phyloP scores from a whole-genome alignment of 176 grass and related monocot species.

The Oryza longistaminata region DNA sequence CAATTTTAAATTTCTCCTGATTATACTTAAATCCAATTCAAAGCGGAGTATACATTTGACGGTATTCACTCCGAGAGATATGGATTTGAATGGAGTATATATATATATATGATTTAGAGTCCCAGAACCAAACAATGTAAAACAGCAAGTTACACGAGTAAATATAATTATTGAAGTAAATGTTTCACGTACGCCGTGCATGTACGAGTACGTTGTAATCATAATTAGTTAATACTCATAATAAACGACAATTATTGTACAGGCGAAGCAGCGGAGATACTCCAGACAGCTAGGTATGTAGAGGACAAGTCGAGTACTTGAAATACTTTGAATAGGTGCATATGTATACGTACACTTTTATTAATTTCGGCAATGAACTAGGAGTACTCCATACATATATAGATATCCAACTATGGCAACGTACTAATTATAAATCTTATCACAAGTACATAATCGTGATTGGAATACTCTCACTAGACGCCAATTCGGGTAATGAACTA shows the following conservation, averaged over 20 bases:
- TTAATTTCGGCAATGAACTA: too few relatives aligned
- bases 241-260: background rate
- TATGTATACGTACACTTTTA: too few relatives aligned
- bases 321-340: too few relatives aligned
- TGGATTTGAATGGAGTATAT: background rate
- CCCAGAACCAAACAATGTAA: too few relatives aligned
- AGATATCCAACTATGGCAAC: background rate
- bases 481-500: slow-evolving; percentile 12
- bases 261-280: background rate
- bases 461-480: background rate
- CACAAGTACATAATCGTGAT: background rate
- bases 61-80: background rate
- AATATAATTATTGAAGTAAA: background rate
- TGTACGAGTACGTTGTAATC: background rate
- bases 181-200: background rate
- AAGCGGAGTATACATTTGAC: background rate
- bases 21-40: too few relatives aligned
- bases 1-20: too few relatives aligned
- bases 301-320: too few relatives aligned
- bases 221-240: background rate
- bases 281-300: background rate
- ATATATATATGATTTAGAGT: too few relatives aligned
- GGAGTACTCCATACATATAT: too few relatives aligned
- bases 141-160: background rate
- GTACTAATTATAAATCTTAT: background rate